phyloP scores from a whole-genome alignment of 179 eudicot genomes.

The Silene vulgaris region DNA sequence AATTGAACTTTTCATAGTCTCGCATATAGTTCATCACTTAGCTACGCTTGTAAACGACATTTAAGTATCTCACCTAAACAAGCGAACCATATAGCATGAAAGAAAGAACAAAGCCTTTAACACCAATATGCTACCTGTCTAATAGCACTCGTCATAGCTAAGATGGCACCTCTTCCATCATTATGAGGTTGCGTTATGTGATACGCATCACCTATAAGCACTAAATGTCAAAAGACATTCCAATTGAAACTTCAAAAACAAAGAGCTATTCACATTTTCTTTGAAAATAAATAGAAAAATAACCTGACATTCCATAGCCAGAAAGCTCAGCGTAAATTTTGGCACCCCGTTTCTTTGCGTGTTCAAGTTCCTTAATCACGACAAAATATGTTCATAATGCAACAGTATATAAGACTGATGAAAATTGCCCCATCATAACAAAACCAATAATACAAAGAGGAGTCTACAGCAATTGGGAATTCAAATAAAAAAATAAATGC shows the following conservation, averaged over 20 bases:
- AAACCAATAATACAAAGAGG: not conserved
- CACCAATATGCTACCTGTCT: slow-evolving; percentile 50
- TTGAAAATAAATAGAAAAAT: slow-evolving; percentile 9
- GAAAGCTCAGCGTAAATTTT: slow-evolving; percentile 83
- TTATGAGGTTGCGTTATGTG: slow-evolving; percentile 91
- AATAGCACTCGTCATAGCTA: slow-evolving; percentile 87
- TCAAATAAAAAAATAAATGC: not conserved
- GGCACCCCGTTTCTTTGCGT: slow-evolving; percentile 83
- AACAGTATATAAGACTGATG: not conserved
- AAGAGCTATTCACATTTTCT: not conserved
- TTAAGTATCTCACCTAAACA: not conserved
- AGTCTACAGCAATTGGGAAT: not conserved
- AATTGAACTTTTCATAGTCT: not conserved
- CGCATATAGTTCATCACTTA: not conserved
- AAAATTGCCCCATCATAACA: slow-evolving; percentile 10
- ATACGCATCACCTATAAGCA: slow-evolving; percentile 69
- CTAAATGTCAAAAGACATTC: slow-evolving; percentile 4
- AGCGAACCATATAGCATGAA: not conserved
- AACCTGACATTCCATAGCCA: slow-evolving; percentile 98
- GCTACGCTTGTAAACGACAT: no score
- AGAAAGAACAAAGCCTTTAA: not conserved
- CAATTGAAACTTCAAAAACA: not conserved
- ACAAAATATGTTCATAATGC: slow-evolving; percentile 8
- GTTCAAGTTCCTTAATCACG: slow-evolving; percentile 64
- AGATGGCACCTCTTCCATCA: slow-evolving; percentile 87